These are phyloP conservation scores for Cucumis melo DNA, from an alignment of 306 rosid species.

Conservation along the genomic window DNA sequence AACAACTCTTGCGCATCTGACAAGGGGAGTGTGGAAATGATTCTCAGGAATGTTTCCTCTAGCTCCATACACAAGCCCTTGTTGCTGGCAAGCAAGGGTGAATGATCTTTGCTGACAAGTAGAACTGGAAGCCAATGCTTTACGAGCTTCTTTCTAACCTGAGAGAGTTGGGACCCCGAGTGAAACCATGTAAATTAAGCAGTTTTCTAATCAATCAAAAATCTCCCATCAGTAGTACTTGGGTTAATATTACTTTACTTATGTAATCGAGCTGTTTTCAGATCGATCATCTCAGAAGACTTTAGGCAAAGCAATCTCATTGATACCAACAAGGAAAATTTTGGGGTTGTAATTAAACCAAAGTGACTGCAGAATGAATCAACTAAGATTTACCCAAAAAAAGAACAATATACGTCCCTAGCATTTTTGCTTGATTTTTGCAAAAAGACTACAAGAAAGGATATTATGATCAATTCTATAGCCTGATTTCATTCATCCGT, in stretches of 20 bases:
- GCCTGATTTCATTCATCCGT: background rate
- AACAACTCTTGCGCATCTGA: constrained; percentile 75
- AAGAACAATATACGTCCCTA: background rate
- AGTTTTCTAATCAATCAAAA: background rate
- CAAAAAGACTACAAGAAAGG: background rate
- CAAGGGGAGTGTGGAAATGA: constrained; percentile 85
- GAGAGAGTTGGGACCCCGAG: background rate
- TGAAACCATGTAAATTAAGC: background rate
- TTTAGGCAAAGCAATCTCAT: background rate
- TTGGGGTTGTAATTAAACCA: background rate
- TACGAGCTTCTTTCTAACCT: constrained; percentile 87
- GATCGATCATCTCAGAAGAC: background rate
- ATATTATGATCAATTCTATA: background rate
- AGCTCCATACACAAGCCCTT: constrained; percentile 52
- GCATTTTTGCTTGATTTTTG: no score
- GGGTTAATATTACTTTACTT: background rate
- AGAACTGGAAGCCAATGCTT: constrained; percentile 89
- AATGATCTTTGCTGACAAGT: constrained; percentile 67
- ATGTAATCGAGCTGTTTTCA: background rate
- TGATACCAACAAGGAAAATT: background rate
- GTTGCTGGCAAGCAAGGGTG: constrained; percentile 54
- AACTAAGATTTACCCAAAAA: background rate
- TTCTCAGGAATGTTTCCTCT: constrained; percentile 67
- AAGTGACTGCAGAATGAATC: background rate
- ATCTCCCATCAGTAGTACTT: background rate